Evolutionary conservation across 495 filamentous ascomycete species (phyloP).

Genomic region (Talaromyces trachyspermus): DNA sequence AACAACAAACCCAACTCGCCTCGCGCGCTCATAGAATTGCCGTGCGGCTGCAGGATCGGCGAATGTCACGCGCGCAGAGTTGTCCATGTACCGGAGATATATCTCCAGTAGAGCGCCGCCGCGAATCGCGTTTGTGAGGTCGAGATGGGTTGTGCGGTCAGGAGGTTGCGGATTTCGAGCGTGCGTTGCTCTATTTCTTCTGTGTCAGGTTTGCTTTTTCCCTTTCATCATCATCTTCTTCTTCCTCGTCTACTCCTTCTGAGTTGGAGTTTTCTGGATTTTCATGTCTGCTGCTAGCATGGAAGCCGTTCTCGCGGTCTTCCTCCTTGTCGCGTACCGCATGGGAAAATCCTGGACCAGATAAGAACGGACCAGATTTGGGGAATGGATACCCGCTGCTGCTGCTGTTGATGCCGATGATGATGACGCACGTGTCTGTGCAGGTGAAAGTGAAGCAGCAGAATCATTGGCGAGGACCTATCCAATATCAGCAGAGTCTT

Average conservation of each 20-base stretch:
- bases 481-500: too few species aligned
- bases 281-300: neutral
- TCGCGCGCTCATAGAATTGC: conserved; percentile 57
- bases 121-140: conserved; percentile 57
- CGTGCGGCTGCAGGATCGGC: conserved; percentile 54
- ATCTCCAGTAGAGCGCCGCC: conserved; percentile 67
- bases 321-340: neutral
- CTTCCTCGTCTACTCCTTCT: neutral
- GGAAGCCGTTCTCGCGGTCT: neutral
- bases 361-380: too few species aligned
- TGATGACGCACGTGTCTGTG: too few species aligned
- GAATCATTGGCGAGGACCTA: too few species aligned
- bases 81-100: conserved; percentile 55
- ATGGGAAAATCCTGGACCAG: too few species aligned
- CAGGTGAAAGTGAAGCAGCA: too few species aligned
- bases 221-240: conserved; percentile 4
- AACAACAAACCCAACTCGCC: conserved; percentile 61
- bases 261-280: neutral
- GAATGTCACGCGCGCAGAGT: conserved; percentile 62
- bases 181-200: conserved; percentile 50
- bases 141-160: conserved; percentile 55
- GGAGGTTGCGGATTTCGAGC: conserved; percentile 56
- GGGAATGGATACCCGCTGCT: too few species aligned
- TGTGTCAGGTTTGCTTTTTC: neutral
- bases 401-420: too few species aligned